A percentile compares a stretch with the other conserved stretches of the same genome.
These are phyloP conservation scores for Candida lessepsii DNA, from an alignment of 805 yeast genomes.

Conservation along the genomic window DNA sequence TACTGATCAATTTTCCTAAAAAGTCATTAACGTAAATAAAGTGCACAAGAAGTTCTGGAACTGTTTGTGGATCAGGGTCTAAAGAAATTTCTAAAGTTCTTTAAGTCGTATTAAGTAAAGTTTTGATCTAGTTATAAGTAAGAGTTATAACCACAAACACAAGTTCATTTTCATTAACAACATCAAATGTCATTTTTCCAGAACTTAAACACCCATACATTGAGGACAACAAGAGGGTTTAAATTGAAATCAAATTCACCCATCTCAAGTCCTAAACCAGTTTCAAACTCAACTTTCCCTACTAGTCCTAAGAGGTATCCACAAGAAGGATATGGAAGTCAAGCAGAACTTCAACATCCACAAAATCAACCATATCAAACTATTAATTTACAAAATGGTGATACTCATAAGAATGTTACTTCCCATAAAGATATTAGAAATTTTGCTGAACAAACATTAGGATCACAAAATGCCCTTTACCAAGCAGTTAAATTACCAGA, in stretches of 20 bases:
- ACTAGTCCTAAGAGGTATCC: conserved; percentile 13
- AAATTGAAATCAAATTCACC: conserved; percentile 41
- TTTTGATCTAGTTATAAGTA: too few relatives aligned
- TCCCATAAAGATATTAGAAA: conserved; percentile 73
- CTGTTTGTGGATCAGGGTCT: not conserved
- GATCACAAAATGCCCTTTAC: conserved; percentile 84
- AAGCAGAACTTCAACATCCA: conserved; percentile 25
- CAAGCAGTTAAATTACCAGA: conserved; percentile 93
- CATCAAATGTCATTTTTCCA: conserved; percentile 32
- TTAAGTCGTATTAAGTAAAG: not conserved
- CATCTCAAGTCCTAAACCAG: conserved; percentile 39
- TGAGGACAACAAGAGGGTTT: conserved; percentile 43
- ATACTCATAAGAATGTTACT: conserved; percentile 27
- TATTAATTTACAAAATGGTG: conserved; percentile 21
- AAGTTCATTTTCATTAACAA: not conserved
- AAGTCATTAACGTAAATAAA: conserved; percentile 14
- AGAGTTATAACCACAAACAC: too few relatives aligned
- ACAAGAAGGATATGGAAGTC: conserved; percentile 12
- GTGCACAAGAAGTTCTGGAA: conserved; percentile 5
- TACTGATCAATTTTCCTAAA: conserved; percentile 11
- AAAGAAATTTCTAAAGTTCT: not conserved
- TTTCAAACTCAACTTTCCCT: conserved; percentile 35
- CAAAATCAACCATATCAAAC: conserved; percentile 29
- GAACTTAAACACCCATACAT: conserved; percentile 44
- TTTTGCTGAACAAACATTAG: conserved; percentile 93